Evolutionary conservation across 2,329 filamentous ascomycete species (phyloP).

Genomic region (Xylaria hypoxylon): DNA sequence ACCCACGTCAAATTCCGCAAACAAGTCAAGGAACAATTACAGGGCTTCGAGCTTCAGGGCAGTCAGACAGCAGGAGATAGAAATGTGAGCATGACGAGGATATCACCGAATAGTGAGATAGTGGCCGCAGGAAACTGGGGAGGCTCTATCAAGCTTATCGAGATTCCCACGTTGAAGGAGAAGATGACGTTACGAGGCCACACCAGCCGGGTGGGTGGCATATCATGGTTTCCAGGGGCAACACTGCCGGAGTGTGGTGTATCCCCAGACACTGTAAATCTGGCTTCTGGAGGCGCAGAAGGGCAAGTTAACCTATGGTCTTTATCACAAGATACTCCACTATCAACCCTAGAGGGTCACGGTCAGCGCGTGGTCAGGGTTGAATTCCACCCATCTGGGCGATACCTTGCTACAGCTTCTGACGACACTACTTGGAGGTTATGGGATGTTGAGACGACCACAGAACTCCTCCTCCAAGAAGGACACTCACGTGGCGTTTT

Average conservation of each 20-base stretch:
- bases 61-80: constrained; percentile 93
- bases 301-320: constrained; percentile 92
- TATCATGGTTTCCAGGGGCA: constrained; percentile 89
- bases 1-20: constrained; percentile 95
- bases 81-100: constrained; percentile 90
- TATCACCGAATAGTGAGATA: constrained; percentile 85
- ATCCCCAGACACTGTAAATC: constrained; percentile 79
- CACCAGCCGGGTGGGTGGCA: constrained; percentile 86
- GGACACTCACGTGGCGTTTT: constrained; percentile 96
- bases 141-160: constrained; percentile 86
- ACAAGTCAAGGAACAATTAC: constrained; percentile 83
- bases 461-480: constrained; percentile 88
- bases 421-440: constrained; percentile 97
- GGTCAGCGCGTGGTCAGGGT: constrained; percentile 88
- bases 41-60: constrained; percentile 89
- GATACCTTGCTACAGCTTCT: constrained; percentile 90
- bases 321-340: constrained; percentile 83
- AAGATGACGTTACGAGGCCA: constrained; percentile 84
- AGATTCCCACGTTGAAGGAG: constrained; percentile 83
- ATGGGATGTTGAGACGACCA: constrained; percentile 86
- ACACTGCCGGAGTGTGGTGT: constrained; percentile 78
- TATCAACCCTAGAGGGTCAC: constrained; percentile 86
- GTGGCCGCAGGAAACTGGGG: constrained; percentile 94
- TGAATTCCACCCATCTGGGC: constrained; percentile 93
- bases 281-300: constrained; percentile 91